Conservation (phyloP, 2,329 filamentous ascomycete species). For the Nemania abortiva region DNA sequence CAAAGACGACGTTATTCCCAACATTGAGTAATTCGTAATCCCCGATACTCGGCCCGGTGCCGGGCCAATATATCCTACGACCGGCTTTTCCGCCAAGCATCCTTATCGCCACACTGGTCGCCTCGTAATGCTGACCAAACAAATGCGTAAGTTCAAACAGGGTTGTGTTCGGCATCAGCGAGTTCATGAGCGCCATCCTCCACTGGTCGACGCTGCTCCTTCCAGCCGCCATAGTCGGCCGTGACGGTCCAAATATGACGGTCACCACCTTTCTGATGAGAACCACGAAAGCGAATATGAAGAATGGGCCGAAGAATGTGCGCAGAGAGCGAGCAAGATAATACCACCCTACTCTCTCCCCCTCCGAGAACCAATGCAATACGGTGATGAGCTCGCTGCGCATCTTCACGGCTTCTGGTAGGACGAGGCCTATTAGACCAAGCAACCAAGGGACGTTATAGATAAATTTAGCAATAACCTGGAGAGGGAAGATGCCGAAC, state of each 20-base stretch:
- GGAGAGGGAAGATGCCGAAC: conserved; percentile 59
- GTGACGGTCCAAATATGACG: conserved; percentile 54
- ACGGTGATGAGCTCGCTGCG: conserved; percentile 54
- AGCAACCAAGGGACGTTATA: conserved; percentile 60
- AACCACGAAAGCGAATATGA: conserved; percentile 59
- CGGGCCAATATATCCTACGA: conserved; percentile 68
- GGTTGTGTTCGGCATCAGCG: conserved; percentile 57
- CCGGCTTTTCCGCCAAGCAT: conserved; percentile 66
- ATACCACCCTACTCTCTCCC: conserved; percentile 62
- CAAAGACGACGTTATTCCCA: conserved; percentile 71
- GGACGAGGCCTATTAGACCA: conserved; percentile 60
- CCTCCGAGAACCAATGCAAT: conserved; percentile 63
- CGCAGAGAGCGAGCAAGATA: conserved; percentile 61
- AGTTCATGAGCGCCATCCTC: conserved; percentile 59
- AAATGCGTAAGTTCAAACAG: conserved; percentile 63
- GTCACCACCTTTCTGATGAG: conserved; percentile 58
- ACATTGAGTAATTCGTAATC: conserved; percentile 68
- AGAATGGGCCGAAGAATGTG: conserved; percentile 56
- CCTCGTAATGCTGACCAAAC: conserved; percentile 67
- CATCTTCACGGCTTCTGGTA: conserved; percentile 51
- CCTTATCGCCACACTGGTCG: conserved; percentile 63
- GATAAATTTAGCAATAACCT: conserved; percentile 55
- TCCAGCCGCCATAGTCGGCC: conserved; percentile 49
- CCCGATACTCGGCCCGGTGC: conserved; percentile 64
- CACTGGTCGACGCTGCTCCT: conserved; percentile 57